Evolutionary conservation across 306 rosid genomes (phyloP), one percentile per base, ranked within the genome.

Genomic region (Gleditsia sinensis): DNA sequence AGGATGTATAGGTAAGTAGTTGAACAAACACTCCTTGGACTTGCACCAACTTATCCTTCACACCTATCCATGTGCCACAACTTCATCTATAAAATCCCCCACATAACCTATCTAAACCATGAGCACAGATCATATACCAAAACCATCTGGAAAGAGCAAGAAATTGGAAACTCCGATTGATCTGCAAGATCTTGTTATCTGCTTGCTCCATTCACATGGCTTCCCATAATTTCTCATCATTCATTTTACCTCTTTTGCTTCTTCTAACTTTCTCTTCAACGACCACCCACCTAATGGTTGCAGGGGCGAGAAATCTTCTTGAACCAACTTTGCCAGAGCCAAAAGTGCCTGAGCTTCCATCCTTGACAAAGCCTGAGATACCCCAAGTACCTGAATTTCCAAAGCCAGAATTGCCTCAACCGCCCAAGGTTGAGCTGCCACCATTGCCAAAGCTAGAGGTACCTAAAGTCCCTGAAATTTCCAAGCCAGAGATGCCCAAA

Each of bases 41-140:
- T 37, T 33, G 13, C 53, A 59, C 66, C 62, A 72, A 72, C 62
- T 62, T 60, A 57, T n/a, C 70, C 46, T 37, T 11, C 34, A 7
- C 33, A n/a, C 4, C 45, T 28, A 32, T 54, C 61, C 46, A 23
- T 67, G 23, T 13, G 49, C 63, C n/a, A 5, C 13, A 16, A 3
- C 37, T 17, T 37, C 3, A 42, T 55, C 83, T 87, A 84, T 81
- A 86, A 83, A 82, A 77, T 57, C 34, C 56, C 42, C 24, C 58
- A 14, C 2, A 32, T 17, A 46, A 5, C 42, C 23, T 53, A 42
- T 33, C 10, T 37, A 57, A 8, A 37, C 13, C 71, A 75, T 9
- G 6, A 43, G 33, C 69, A 55, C 43, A 49, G 65, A 8, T n/a
- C n/a, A n/a, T 14, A 49, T 5, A 67, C 23, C 74, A 59, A 55